Evolutionary conservation across 495 filamentous ascomycete genomes (phyloP), one percentile per base, ranked within the genome.

Genomic region (Annulohypoxylon nitens): DNA sequence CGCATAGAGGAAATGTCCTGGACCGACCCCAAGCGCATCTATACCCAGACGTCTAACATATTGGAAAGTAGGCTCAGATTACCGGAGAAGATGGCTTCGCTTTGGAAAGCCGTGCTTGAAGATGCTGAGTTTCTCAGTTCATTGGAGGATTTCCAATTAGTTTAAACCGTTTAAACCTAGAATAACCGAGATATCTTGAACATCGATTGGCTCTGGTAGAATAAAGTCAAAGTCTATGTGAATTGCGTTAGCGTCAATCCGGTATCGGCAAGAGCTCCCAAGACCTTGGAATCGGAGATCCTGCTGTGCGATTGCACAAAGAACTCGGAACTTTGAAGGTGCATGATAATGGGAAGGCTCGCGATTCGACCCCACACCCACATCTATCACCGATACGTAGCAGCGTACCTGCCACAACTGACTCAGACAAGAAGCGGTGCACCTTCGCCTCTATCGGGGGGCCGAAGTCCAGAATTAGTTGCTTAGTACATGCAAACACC

Each of bases 261-360:
- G 65, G 53, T 61, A 62, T 69, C 65, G 65, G 65, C 50, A 26
- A 60, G 2, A 6, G 11, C 20, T n/a, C 26, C 39, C 20, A 41
- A 25, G 64, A 25, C n/a, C 16, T 60, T 34, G 9, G 26, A 16
- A 30, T 26, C 26, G 39, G 26, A 59, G 41, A 36, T 33, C 34
- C 41, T 26, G 47, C 26, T 34, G 62, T 36, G 54, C 51, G 20
- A 59, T 67, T 67, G 53, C 2, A 77, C 75, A 34, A 76, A 70
- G 5, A 87, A 30, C 30, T 30, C 30, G 30, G 30, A 30, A 30
- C 30, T 3, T 30, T 30, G 30, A 30, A 30, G 30, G 5, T 30
- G 3, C 30, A 30, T 12, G 86, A 5, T 20, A 53, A 43, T 57
- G 16, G 14, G 20, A 55, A 43, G 61, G 51, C 34, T 58, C 30